Evolutionary conservation across 2,329 filamentous ascomycete species (phyloP).

Genomic region (Elsinoe fawcettii): DNA sequence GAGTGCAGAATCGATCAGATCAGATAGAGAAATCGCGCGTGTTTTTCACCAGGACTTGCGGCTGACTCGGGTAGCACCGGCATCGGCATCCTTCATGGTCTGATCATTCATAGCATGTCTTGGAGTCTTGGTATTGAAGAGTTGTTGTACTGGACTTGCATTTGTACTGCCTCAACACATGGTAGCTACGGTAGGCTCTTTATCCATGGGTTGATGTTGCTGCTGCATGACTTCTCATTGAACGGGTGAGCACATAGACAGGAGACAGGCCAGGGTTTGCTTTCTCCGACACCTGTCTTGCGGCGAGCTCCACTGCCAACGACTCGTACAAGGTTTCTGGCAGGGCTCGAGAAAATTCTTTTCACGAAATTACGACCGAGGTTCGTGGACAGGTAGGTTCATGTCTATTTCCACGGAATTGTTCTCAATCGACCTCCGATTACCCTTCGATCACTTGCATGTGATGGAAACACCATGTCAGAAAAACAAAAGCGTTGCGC

Average conservation of each 20-base stretch:
- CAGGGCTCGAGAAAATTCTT: constrained; percentile 5
- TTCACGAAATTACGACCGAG: constrained; percentile 1
- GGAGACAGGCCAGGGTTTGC: neutral
- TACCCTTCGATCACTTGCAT: neutral
- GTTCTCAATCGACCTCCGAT: neutral
- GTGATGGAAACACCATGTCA: neutral
- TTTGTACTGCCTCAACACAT: no score
- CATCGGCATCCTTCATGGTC: neutral
- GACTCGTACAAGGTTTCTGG: neutral
- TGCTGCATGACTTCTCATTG: no score
- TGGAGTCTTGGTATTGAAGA: neutral
- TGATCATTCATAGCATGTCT: neutral
- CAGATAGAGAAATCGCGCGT: neutral
- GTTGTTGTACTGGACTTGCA: no score
- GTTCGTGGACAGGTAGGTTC: neutral
- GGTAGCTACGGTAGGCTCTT: no score
- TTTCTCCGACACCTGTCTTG: neutral
- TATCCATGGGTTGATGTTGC: no score
- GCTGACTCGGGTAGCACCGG: neutral
- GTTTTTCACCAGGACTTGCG: neutral
- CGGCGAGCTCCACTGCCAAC: neutral
- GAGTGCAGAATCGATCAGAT: neutral
- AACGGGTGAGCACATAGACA: no score
- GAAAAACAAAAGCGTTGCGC: neutral
- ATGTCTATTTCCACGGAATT: neutral